Percentiles rank a stretch among this genome's conserved stretches.
Conservation (phyloP, 1,284 basidiomycete genomes). For the Cryptococcus sp. region DNA sequence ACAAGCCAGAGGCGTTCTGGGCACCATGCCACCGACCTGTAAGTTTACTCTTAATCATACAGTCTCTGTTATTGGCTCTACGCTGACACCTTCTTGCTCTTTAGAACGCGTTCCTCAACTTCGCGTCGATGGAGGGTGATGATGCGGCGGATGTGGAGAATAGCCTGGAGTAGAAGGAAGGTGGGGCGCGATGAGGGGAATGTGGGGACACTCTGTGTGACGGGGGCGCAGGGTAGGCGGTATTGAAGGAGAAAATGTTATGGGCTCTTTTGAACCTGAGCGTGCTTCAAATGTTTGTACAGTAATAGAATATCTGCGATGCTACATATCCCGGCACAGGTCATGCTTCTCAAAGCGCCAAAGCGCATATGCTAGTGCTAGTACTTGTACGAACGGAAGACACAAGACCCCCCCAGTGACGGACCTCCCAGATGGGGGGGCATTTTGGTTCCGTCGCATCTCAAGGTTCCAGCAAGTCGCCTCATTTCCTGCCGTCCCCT, state of each 20-base stretch:
- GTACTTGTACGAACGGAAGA: no score
- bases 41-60: conserved; percentile 7
- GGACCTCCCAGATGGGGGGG: no score
- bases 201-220: no score
- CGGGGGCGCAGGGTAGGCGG: not conserved
- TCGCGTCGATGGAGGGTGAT: conserved; percentile 78
- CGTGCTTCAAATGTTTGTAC: not conserved
- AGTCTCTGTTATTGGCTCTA: not conserved
- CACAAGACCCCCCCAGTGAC: no score
- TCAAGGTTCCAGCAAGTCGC: not conserved
- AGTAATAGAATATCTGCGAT: not conserved
- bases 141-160: conserved; percentile 90
- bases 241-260: not conserved
- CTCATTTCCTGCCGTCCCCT: no score
- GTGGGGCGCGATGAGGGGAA: not conserved
- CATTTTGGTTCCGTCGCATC: no score
- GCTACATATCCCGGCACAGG: no score
- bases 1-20: conserved; percentile 93
- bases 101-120: conserved; percentile 82
- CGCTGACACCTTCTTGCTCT: conserved; percentile 3
- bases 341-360: no score
- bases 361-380: no score
- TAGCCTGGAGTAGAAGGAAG: conserved; percentile 37
- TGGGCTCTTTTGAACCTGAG: not conserved
- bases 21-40: conserved; percentile 80